These are phyloP conservation scores for Phyllachora maydis DNA, from an alignment of 2,329 filamentous ascomycete species.

Conservation along the genomic window DNA sequence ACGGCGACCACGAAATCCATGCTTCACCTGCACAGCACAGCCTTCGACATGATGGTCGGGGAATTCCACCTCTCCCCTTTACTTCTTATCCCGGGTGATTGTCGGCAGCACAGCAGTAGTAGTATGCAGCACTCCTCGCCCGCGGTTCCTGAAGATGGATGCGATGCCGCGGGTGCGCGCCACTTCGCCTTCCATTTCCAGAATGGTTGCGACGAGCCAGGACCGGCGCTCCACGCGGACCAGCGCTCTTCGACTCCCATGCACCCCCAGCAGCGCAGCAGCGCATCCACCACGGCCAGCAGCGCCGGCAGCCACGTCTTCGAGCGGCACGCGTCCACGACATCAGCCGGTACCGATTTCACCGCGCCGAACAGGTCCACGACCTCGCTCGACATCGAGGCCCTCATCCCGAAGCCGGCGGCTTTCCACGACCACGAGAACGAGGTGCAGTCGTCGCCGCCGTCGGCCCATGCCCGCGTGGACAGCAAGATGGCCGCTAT, in stretches of 20 bases:
- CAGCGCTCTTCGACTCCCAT: slow-evolving; percentile 11
- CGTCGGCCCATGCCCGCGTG: slow-evolving; percentile 6
- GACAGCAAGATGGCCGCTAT: too few species aligned
- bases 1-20: slow-evolving; percentile 30
- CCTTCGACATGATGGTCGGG: slow-evolving; percentile 36
- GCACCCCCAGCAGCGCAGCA: slow-evolving; percentile 22
- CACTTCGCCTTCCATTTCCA: slow-evolving; percentile 13
- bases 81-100: slow-evolving; percentile 38
- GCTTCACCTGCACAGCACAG: slow-evolving; percentile 20
- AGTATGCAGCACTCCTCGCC: slow-evolving; percentile 31
- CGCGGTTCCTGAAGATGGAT: slow-evolving; percentile 10
- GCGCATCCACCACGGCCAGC: slow-evolving; percentile 33
- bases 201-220: slow-evolving; percentile 14
- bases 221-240: slow-evolving; percentile 13
- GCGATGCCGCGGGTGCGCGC: too few species aligned
- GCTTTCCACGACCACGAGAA: too few species aligned
- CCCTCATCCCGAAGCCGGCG: slow-evolving; percentile 5
- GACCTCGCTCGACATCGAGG: slow-evolving; percentile 17
- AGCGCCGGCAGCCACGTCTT: slow-evolving; percentile 24
- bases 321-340: slow-evolving; percentile 29
- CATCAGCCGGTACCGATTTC: slow-evolving; percentile 29
- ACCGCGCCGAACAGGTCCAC: slow-evolving; percentile 33
- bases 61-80: slow-evolving; percentile 40
- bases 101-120: too few species aligned
- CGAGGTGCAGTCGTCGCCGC: slow-evolving; percentile 6